These are phyloP conservation scores for Hypoxylon crocopeplum DNA, from an alignment of 495 filamentous ascomycete genomes.

Conservation along the genomic window DNA sequence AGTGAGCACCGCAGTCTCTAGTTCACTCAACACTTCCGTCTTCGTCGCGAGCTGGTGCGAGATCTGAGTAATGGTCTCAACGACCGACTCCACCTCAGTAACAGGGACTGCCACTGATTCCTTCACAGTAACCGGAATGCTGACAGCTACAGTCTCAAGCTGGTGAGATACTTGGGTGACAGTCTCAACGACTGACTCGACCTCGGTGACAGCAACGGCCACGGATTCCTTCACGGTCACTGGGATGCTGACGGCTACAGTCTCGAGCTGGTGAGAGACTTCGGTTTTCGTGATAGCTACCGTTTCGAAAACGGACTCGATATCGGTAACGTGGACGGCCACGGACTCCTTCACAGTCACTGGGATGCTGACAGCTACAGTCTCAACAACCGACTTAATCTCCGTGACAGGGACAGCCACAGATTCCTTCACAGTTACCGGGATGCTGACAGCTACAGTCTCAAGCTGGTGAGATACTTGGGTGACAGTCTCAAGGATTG, in stretches of 20 bases:
- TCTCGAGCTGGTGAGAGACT: too few species aligned
- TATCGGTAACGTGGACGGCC: too few species aligned
- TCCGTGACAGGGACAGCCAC: conserved; percentile 11
- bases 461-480: too few species aligned
- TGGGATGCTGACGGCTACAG: conserved; percentile 3
- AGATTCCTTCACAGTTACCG: conserved; percentile 19
- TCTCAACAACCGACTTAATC: conserved; percentile 10
- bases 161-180: too few species aligned
- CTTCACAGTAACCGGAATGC: conserved; percentile 18
- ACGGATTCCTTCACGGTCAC: conserved; percentile 18
- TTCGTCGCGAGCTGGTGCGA: conserved; percentile 17
- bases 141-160: conserved; percentile 7
- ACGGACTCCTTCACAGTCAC: conserved; percentile 18
- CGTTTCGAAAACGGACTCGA: too few species aligned
- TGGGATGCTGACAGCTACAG: conserved; percentile 6
- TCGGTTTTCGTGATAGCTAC: too few species aligned
- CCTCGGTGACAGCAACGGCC: too few species aligned
- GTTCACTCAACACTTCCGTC: conserved; percentile 19
- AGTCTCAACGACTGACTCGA: too few species aligned
- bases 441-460: conserved; percentile 9
- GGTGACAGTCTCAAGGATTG: too few species aligned
- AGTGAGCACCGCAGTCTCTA: conserved; percentile 14
- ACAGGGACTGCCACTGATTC: conserved; percentile 12
- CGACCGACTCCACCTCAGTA: too few species aligned
- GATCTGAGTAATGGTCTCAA: conserved; percentile 6